These are phyloP conservation scores for Lasiodiplodia citricola DNA, from an alignment of 2,329 filamentous ascomycete species.

Conservation along the genomic window DNA sequence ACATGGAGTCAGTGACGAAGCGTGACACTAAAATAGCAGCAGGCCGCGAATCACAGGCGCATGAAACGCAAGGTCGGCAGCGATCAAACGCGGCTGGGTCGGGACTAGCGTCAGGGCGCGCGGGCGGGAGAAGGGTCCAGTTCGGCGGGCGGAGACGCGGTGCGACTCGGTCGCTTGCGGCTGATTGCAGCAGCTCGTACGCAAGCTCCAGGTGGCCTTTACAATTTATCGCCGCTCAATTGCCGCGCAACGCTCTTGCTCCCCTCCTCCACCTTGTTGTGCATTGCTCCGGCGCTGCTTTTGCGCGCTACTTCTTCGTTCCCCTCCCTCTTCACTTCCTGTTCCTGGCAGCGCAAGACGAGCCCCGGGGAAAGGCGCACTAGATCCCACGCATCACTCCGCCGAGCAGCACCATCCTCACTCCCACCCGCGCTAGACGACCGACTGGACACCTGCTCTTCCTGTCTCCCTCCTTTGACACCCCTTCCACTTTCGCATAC, in stretches of 20 bases:
- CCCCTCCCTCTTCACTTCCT: constrained; percentile 4
- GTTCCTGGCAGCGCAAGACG: neutral
- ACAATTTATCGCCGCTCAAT: constrained; percentile 22
- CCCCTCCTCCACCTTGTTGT: neutral
- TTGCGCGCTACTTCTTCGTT: neutral
- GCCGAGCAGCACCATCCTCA: neutral
- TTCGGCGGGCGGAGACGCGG: constrained; percentile 3
- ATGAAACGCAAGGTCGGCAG: constrained; percentile 6
- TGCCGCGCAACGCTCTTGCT: neutral
- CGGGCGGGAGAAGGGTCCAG: neutral
- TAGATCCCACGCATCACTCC: neutral
- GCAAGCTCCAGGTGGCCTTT: constrained; percentile 24
- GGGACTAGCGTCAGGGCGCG: constrained; percentile 1
- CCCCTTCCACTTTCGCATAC: neutral
- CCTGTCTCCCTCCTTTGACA: neutral
- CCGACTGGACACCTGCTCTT: neutral
- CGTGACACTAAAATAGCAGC: neutral
- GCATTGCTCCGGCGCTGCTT: constrained; percentile 4
- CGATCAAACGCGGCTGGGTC: neutral
- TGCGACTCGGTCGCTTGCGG: constrained; percentile 10
- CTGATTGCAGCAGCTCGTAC: constrained; percentile 15
- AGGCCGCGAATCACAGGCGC: constrained; percentile 10
- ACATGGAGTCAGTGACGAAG: neutral
- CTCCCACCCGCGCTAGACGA: neutral
- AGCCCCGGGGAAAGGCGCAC: neutral